phyloP scores from a whole-genome alignment of 495 filamentous ascomycete genomes.

The Daldinia vernicosa region DNA sequence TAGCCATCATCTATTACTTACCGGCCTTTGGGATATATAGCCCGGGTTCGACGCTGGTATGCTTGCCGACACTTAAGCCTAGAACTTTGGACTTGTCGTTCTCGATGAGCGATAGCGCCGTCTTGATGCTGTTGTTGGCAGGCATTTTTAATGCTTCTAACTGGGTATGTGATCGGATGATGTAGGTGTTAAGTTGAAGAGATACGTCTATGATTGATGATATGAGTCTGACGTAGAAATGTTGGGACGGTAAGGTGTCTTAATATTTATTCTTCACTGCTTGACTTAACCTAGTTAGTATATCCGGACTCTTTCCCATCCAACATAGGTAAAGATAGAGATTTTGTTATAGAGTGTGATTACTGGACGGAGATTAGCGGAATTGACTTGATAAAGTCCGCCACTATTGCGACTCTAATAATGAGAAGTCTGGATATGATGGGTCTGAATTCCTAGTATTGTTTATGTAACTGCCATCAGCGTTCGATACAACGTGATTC shows the following conservation, averaged over 20 bases:
- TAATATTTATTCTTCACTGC: conserved; percentile 11
- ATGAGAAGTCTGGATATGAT: not conserved
- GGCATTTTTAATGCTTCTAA: conserved; percentile 21
- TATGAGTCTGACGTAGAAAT: conserved; percentile 17
- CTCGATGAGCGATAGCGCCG: conserved; percentile 25
- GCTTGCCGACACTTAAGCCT: conserved; percentile 28
- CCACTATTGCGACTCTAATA: not conserved
- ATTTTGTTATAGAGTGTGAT: not conserved
- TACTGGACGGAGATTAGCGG: conserved; percentile 6
- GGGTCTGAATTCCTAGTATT: not conserved
- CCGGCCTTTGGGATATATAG: conserved; percentile 25
- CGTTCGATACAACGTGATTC: not conserved
- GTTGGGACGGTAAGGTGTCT: not conserved
- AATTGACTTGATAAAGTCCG: conserved; percentile 5
- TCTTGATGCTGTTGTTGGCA: conserved; percentile 5
- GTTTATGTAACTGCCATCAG: not conserved
- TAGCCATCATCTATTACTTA: conserved; percentile 2
- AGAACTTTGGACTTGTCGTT: conserved; percentile 31
- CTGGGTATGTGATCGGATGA: not conserved
- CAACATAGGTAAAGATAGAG: not conserved
- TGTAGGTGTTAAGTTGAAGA: not conserved
- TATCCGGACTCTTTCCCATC: not conserved
- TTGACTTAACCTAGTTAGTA: not conserved
- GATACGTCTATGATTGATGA: not conserved
- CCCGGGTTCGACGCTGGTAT: conserved; percentile 21